Evolutionary conservation across 768 basidiomycete genomes (phyloP), one percentile per base, ranked within the genome.

Genomic region (Pulveroboletus sp.): DNA sequence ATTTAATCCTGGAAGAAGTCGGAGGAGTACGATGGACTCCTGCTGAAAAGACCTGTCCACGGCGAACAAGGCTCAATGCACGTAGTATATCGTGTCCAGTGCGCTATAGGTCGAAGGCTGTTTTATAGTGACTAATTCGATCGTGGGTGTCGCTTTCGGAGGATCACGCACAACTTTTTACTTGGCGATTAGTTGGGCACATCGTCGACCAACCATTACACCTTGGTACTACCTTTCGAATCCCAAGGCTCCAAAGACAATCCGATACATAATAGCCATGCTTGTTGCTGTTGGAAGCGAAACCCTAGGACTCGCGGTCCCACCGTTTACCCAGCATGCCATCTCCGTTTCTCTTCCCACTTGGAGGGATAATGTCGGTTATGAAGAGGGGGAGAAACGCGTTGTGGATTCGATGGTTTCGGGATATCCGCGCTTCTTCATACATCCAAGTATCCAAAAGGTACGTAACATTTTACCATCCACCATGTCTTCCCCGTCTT

Each of bases 371-470:
- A 90, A 86, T 59, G 81, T 97, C 17, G 93, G 76, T 11, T 97
- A 97, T 59, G 95, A 97, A 68, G 86, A 92, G 59, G 91, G 91
- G 15, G 84, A 88, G 8, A 80, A 85, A 57, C 76, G 93, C 33
- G 83, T 97, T 6, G 62, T 88, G 1, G 78, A 87, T 49, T 73
- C 70, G 6, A 91, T 95, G 93, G 80, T 88, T 37, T 79, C 83
- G 4, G 95, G 94, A 5, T 99, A 98, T 63, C 95, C 95, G 0
- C 74, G 95, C 46, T 98, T 98, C 70, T 96, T 95, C 69, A 87
- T 97, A 46, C 89, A 96, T 66, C 70, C 81, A 27, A 85, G 77
- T 54, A 92, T 96, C 37, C 79, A 80, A 61, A 89, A 90, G 76
- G 95, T 93, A 62, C 56, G 33, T n/a, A n/a, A 24, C 21, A 78